These are phyloP conservation scores for Boletellus emodensis DNA, from an alignment of 768 basidiomycete genomes.

Conservation along the genomic window DNA sequence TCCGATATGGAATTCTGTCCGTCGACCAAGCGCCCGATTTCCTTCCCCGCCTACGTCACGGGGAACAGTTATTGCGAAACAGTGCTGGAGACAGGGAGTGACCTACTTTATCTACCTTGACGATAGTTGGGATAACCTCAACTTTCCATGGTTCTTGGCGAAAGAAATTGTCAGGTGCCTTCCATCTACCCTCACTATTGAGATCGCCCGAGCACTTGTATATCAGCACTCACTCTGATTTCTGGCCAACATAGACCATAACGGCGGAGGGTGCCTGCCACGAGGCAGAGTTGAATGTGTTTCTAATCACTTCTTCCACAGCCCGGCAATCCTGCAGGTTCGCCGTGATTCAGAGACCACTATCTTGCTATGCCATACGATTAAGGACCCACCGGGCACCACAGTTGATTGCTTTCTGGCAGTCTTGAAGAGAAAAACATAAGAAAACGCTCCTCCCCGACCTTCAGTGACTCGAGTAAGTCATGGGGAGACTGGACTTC, in stretches of 20 bases:
- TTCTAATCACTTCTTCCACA: conserved; percentile 53
- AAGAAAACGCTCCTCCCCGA: conserved; percentile 48
- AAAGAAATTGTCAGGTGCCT: conserved; percentile 50
- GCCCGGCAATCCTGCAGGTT: conserved; percentile 57
- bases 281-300: conserved; percentile 41
- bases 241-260: conserved; percentile 68
- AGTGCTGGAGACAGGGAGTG: neutral
- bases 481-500: conserved; percentile 24
- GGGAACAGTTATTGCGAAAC: neutral
- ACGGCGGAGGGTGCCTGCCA: conserved; percentile 46
- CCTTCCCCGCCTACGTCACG: conserved; percentile 21
- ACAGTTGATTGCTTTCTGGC: conserved; percentile 45
- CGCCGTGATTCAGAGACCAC: conserved; percentile 4
- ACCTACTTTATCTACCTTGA: conserved; percentile 56
- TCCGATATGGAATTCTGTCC: conserved; percentile 21
- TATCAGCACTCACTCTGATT: conserved; percentile 46
- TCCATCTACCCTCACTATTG: conserved; percentile 52
- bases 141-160: conserved; percentile 63
- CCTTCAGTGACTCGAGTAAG: conserved; percentile 31
- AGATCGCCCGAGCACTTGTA: neutral
- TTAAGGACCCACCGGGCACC: conserved; percentile 60
- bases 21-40: conserved; percentile 29
- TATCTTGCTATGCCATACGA: neutral
- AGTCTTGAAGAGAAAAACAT: conserved; percentile 72
- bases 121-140: conserved; percentile 59